Percentiles rank a stretch among this genome's conserved stretches.
These are phyloP conservation scores for Monascus ruber DNA, from an alignment of 2,329 filamentous ascomycete genomes.

Conservation along the genomic window DNA sequence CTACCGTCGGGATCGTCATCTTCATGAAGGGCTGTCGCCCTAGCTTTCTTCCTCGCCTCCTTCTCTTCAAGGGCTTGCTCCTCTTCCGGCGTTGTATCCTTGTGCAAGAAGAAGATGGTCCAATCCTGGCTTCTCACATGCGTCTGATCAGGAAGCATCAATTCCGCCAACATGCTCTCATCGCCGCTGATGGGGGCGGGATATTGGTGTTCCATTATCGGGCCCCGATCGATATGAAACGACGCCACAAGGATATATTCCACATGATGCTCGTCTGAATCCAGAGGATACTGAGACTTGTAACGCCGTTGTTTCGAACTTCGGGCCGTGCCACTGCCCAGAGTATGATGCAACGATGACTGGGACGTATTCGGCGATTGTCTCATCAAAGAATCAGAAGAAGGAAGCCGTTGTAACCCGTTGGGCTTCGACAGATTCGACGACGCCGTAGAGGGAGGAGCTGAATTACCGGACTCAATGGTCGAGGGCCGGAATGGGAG, in stretches of 20 bases:
- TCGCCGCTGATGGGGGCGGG: constrained; percentile 90
- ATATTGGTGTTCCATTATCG: constrained; percentile 97
- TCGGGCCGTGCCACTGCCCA: constrained; percentile 28
- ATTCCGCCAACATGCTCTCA: constrained; percentile 93
- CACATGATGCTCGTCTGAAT: constrained; percentile 78
- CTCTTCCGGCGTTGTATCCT: constrained; percentile 76
- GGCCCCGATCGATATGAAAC: constrained; percentile 91
- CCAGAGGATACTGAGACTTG: constrained; percentile 65
- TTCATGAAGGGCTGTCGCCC: constrained; percentile 32
- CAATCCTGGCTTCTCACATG: constrained; percentile 93
- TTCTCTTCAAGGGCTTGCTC: constrained; percentile 45
- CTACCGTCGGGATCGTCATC: constrained; percentile 37
- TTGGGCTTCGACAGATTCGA: constrained; percentile 32
- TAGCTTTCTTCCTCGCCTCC: constrained; percentile 35
- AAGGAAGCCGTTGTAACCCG: constrained; percentile 46
- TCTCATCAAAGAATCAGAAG: constrained; percentile 46
- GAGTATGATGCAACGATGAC: constrained; percentile 24
- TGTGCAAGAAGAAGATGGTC: constrained; percentile 98
- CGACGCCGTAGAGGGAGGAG: constrained; percentile 37
- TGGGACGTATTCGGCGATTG: constrained; percentile 39
- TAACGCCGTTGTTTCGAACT: constrained; percentile 44
- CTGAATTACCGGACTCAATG: constrained; percentile 26
- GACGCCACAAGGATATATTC: constrained; percentile 97
- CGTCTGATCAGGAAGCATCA: constrained; percentile 96
- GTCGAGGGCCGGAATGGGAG: constrained; percentile 30